Evolutionary conservation across 495 filamentous ascomycete genomes (phyloP).

Genomic region (Aspergillus heteromorphus): DNA sequence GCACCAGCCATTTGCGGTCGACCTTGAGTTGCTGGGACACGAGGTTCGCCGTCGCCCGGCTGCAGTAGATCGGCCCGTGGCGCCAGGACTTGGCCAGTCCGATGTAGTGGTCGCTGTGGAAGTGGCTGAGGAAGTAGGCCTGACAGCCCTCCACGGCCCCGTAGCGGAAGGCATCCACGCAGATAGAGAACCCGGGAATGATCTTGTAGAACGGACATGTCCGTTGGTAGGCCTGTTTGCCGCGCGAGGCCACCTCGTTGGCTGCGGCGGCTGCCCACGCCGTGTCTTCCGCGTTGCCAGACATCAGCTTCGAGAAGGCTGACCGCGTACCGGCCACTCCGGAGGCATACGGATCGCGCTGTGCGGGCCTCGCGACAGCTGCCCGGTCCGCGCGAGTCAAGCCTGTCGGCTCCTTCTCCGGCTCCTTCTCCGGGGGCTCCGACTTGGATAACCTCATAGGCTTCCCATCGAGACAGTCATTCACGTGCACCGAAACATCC

Average conservation of each 20-base stretch:
- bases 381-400: slow-evolving; percentile 57
- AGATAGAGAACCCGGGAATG: slow-evolving; percentile 83
- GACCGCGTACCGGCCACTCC: slow-evolving; percentile 42
- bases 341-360: slow-evolving; percentile 65
- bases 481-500: slow-evolving; percentile 70
- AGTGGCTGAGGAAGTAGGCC: slow-evolving; percentile 96
- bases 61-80: slow-evolving; percentile 96
- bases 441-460: slow-evolving; percentile 41
- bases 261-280: slow-evolving; percentile 88
- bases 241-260: slow-evolving; percentile 67
- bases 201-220: slow-evolving; percentile 99
- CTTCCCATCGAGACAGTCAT: slow-evolving; percentile 85
- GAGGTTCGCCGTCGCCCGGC: slow-evolving; percentile 82
- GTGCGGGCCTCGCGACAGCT: slow-evolving; percentile 66
- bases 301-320: slow-evolving; percentile 90
- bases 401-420: slow-evolving; percentile 16
- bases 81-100: slow-evolving; percentile 83
- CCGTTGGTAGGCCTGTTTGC: slow-evolving; percentile 83
- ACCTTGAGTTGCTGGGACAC: slow-evolving; percentile 82
- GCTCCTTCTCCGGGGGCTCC: neutral
- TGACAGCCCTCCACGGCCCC: slow-evolving; percentile 86
- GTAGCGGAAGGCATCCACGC: slow-evolving; percentile 95
- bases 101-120: slow-evolving; percentile 96
- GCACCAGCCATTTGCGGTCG: slow-evolving; percentile 76
- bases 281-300: slow-evolving; percentile 77